Base-by-base conservation (phyloP, 331 rosid species). In the Rhamnella rubrinervis region DNA sequence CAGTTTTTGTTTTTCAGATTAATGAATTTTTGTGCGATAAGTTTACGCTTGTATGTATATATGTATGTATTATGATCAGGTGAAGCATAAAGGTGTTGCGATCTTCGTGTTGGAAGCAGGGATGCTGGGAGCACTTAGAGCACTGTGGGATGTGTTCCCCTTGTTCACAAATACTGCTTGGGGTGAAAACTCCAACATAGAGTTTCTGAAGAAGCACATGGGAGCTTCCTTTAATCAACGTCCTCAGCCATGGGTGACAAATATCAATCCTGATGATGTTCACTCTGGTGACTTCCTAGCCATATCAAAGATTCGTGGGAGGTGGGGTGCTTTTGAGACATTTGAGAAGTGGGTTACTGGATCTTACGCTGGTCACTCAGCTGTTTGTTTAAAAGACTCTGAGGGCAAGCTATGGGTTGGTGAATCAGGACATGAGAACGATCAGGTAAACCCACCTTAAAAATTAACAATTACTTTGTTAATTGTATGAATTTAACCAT, bases 311-410 rank as follows among this genome's bases (percentile, higher is more conserved):
- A 87, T 95, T 59, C 96, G 99, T 40, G 97, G 99, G n/a, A 84
- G 95, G 16, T 95, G 99, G 99, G 99, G 99, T 75, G 99, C 89
- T 71, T 95, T 95, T 61, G 99, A 95, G 86, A 84, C 90, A 77
- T 78, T 95, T 49, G 97, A 91, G 85, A 95, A 91, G 81, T 95
- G 99, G 99, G 99, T 95, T 53, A 91, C 91, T 83, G 99, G 99
- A 70, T 70, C 99, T 61, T 95, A 91, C 74, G 97, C 96, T 53
- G 99, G 99, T 70, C 99, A 95, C 60, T 65, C 90, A 73, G 99
- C 99, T 61, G 99, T 95, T 86, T 95, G 88, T 81, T 86, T 95
- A 65, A 95, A 74, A 85, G 99, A 95, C 79, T 79, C 93, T 26
- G 88, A 91, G 67, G 99, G 99, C 63, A 87, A 95, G 67, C 83